Base-by-base conservation (phyloP, 192 early-diverging fungal genomes). In the Backusella circina region DNA sequence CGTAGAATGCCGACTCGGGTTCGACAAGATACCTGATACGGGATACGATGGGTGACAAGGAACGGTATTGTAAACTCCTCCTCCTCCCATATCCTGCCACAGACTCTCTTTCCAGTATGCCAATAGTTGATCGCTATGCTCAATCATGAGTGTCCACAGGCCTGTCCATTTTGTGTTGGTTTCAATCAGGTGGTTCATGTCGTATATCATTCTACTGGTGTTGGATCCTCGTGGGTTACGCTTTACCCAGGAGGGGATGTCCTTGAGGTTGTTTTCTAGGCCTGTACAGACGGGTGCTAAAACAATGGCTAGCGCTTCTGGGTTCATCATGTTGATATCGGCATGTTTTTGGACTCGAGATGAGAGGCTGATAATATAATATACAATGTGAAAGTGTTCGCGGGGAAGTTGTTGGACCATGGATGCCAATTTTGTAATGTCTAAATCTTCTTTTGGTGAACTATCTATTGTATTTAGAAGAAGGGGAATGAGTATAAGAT, bases 231-330 rank as follows among this genome's bases (percentile, higher is more conserved):
- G 74, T 37, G 51, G 30, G 21, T 75, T 61, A 33, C 72, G 41
- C 57, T 72, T 75, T 5, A 74, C 50, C 30, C 41, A 73, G 1
- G 61, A 67, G 26, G 70, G 75, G 18, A 76, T 69, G 1, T 64
- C 44, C 47, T 77, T 65, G 30, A 80, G 30, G 16, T 72, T 76
- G n/a, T 75, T 65, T 65, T 80, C 79, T 31, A 80, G 35, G 13
- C 79, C 79, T 15, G 71, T 80, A 47, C 75, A 76, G 5, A 80
- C 79, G 7, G 80, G 80, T 28, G 76, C 75, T 18, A 81, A 65
- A 6, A 81, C 76, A 32, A 81, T 39, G 8, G 80, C 80, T 39
- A 81, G 65, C 4, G 80, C 80, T 71, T 81, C 80, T 2, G 76
- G 71, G 26, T 70, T 81, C 80, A 81, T 81, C 28, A 71, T 69